Evolutionary conservation across 768 basidiomycete species (phyloP), one percentile per base, ranked within the genome.

Genomic region (Calvatia gigantea): DNA sequence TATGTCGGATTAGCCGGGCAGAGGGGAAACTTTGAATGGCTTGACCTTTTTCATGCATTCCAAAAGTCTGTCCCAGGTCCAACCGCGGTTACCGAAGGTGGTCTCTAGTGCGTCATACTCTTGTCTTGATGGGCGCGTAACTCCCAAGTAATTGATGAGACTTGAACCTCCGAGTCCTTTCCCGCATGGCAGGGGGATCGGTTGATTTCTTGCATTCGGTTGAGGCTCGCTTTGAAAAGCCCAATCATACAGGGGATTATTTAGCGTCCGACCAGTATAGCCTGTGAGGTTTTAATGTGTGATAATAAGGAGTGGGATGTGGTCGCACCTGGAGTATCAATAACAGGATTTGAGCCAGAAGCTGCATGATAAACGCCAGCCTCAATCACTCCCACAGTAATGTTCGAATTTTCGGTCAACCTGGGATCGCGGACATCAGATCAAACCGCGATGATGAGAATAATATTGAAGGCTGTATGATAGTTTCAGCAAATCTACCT

Each of bases 351-450:
- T 15, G 32, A 29, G 28, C 44, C 52, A 17, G 52, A 35, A 4
- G 38, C 14, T 21, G 27, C 37, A 41, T 58, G 47, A 45, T 58
- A 48, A 17, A 39, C 41, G 6, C 70, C 70, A 31, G 70, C 69
- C 54, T 72, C 70, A 56, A 78, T 67, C 27, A 78, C 58, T 37
- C 76, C 69, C 31, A 77, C 71, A 2, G 62, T 70, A 0, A 67
- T 23, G 6, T 66, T 66, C 3, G 66, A 19, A 46, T 70, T 63
- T 61, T 78, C 73, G 0, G 75, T 67, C 29, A 78, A 68, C 43
- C 76, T 75, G 33, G 17, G 37, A 37, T 35, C 39, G 19, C 19
- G 17, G 25, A 31, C 23, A 45, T 41, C 12, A 19, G 21, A 52
- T 54, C 7, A 4, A 17, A 7, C 2, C 25, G 12, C 1, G 35